Evolutionary conservation across 208 protist genomes (phyloP).

Genomic region (Leishmania tarentolae): DNA sequence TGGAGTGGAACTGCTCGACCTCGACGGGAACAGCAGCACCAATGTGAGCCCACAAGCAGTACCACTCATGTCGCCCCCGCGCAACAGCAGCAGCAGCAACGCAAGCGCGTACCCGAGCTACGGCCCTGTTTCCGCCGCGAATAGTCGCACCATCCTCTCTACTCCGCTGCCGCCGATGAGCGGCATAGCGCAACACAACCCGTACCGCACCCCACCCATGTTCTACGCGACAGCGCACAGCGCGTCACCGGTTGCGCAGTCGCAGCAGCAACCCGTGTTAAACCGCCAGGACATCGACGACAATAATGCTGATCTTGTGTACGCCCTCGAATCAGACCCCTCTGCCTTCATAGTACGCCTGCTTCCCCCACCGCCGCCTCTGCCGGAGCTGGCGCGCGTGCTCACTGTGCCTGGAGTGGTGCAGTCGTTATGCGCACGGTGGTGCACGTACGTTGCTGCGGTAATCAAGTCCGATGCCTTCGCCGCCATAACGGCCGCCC

Average conservation of each 20-base stretch:
- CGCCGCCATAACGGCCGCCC: conserved; percentile 18
- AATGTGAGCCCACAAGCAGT: conserved; percentile 22
- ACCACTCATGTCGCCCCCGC: conserved; percentile 27
- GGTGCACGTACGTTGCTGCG: conserved; percentile 28
- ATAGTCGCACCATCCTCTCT: neutral
- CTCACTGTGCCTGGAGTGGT: conserved; percentile 33
- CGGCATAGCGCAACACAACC: conserved; percentile 20
- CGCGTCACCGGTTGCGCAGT: neutral
- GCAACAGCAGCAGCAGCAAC: conserved; percentile 32
- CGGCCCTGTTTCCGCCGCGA: neutral
- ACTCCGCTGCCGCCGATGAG: conserved; percentile 1
- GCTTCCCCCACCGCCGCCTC: conserved; percentile 37
- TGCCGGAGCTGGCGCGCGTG: conserved; percentile 29
- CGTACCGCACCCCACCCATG: conserved; percentile 22
- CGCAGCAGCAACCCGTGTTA: conserved; percentile 2
- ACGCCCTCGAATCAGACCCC: conserved; percentile 25
- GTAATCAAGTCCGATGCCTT: conserved; percentile 31
- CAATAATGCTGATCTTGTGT: conserved; percentile 16
- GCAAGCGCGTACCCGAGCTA: conserved; percentile 1
- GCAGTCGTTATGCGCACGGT: conserved; percentile 32
- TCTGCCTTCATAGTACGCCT: conserved; percentile 34
- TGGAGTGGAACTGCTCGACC: conserved; percentile 2
- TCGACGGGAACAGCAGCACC: conserved; percentile 13
- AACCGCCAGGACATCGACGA: conserved; percentile 25
- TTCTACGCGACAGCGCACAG: conserved; percentile 3